Evolutionary conservation across 1,284 basidiomycete genomes (phyloP), one percentile per base, ranked within the genome.

Genomic region (Xerocomus minutiporus): DNA sequence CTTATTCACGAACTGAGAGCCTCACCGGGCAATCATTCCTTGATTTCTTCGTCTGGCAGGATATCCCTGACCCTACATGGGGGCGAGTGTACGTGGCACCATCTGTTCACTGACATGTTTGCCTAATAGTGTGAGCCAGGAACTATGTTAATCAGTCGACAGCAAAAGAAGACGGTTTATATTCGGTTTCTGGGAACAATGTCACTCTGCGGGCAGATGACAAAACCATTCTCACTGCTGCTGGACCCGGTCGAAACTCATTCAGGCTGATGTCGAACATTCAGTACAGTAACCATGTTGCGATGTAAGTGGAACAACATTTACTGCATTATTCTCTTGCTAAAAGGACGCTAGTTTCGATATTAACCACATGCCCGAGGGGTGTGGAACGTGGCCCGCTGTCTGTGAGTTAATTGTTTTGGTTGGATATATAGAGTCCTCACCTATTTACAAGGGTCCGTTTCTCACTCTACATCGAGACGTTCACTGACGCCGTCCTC

Each of bases 91-190:
- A 62, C 55, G 72, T 51, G 23, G 12, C 12, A 31, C 7, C 2
- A 8, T 38, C 17, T 11, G 3, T 48, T 34, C 4, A 1, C 32
- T 12, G 15, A 31, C 5, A 3, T 4, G 26, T 15, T 38, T 23
- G 20, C 41, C 51, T 48, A 48, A 48, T 35, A n/a, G 34, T 35
- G 8, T n/a, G n/a, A 12, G 40, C 4, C 46, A 82, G 79, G 20
- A 79, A 80, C 55, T 83, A 83, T 55, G 78, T 83, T 38, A 58
- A 70, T 56, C 57, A 72, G 50, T 53, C 66, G 3, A 78, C 75
- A 0, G 80, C 81, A 0, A 52, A 60, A 39, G 60, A 61, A 17
- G 58, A 72, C 20, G 79, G 80, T 53, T 62, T 83, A 51, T 78
- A 78, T 12, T 80, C 69, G 46, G 69, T 78, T 1, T 71, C 70